phyloP scores from a whole-genome alignment of 768 basidiomycete genomes.

The Hortiboletus flavorubellus region DNA sequence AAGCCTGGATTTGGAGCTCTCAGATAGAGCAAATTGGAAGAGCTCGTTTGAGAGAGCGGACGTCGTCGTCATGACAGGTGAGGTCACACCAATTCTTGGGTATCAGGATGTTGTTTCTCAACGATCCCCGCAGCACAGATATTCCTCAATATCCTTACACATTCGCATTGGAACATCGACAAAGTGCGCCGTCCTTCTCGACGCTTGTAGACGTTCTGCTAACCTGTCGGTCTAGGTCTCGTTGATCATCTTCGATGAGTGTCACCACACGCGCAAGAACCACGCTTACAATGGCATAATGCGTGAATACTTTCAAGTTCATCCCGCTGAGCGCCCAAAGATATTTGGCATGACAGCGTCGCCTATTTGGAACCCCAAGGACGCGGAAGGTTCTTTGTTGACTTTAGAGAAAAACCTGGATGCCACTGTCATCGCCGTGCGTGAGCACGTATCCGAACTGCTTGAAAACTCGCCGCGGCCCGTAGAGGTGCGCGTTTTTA shows the following conservation, averaged over 20 bases:
- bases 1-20: slow-evolving; percentile 64
- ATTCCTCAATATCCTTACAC: slow-evolving; percentile 73
- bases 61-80: slow-evolving; percentile 86
- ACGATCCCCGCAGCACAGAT: slow-evolving; percentile 59
- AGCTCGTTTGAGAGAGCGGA: slow-evolving; percentile 60
- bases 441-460: slow-evolving; percentile 65
- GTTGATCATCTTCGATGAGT: slow-evolving; percentile 55
- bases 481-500: slow-evolving; percentile 47
- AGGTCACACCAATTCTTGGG: slow-evolving; percentile 8
- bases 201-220: background rate
- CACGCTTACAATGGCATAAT: slow-evolving; percentile 59
- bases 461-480: slow-evolving; percentile 59
- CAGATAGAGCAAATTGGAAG: slow-evolving; percentile 64
- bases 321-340: slow-evolving; percentile 54
- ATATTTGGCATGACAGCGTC: slow-evolving; percentile 95
- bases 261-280: slow-evolving; percentile 54
- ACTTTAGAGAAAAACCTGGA: slow-evolving; percentile 69
- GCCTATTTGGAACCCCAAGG: slow-evolving; percentile 77
- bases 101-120: slow-evolving; percentile 3
- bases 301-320: slow-evolving; percentile 51
- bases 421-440: slow-evolving; percentile 72
- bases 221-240: slow-evolving; percentile 40
- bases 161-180: slow-evolving; percentile 76
- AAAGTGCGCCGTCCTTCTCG: slow-evolving; percentile 37
- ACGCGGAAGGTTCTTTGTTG: slow-evolving; percentile 59